phyloP scores from a whole-genome alignment of 805 yeast genomes.

The Sugiyamaella smithiae region DNA sequence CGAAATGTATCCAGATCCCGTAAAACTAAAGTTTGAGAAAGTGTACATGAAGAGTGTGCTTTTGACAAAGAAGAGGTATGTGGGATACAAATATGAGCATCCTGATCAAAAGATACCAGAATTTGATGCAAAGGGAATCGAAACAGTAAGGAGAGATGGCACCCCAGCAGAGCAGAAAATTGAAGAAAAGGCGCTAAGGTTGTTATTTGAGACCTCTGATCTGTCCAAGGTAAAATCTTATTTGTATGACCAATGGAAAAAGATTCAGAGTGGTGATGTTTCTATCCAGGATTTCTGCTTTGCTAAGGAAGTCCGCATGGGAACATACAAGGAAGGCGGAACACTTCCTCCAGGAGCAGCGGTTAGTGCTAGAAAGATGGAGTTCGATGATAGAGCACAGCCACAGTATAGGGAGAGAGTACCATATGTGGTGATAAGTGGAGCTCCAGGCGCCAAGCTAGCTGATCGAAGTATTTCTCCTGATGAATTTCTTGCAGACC shows the following conservation, averaged over 20 bases:
- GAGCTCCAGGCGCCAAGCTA: constrained; percentile 52
- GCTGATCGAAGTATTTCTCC: constrained; percentile 82
- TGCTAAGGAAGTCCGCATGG: constrained; percentile 84
- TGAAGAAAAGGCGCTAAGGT: constrained; percentile 63
- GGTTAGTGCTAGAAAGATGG: constrained; percentile 61
- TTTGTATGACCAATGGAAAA: constrained; percentile 61
- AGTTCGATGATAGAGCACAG: constrained; percentile 64
- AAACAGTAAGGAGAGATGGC: constrained; percentile 92
- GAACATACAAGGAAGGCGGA: constrained; percentile 69
- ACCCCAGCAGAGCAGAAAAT: constrained; percentile 87
- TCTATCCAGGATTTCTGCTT: constrained; percentile 83
- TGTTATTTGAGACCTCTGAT: constrained; percentile 70
- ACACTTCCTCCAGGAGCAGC: constrained; percentile 91
- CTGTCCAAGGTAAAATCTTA: constrained; percentile 66
- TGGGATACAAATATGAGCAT: constrained; percentile 74
- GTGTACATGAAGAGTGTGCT: constrained; percentile 85
- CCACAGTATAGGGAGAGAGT: constrained; percentile 90
- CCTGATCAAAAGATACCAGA: constrained; percentile 53
- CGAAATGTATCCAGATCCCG: constrained; percentile 69
- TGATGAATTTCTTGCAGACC: constrained; percentile 54
- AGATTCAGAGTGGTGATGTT: constrained; percentile 60
- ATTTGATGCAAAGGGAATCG: constrained; percentile 96
- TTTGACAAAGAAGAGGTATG: constrained; percentile 85
- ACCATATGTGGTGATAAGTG: constrained; percentile 76
- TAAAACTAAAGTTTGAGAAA: constrained; percentile 83